Conservation (phyloP, 331 rosid genomes). For the Malus hybrid region DNA sequence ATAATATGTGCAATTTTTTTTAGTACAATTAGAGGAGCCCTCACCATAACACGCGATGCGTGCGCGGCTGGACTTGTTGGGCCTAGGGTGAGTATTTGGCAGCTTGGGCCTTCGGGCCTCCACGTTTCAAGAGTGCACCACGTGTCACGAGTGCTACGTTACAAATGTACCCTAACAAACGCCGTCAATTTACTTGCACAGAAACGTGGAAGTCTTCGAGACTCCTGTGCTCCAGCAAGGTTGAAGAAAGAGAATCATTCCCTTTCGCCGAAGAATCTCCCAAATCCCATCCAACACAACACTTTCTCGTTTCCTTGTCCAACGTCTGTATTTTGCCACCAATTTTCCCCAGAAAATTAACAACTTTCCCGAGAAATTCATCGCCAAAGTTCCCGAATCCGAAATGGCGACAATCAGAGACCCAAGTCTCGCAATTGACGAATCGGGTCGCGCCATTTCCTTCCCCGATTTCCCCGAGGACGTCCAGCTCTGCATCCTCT, state of each 20-base stretch:
- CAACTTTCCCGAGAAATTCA: neutral
- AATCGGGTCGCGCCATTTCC: slow-evolving; percentile 18
- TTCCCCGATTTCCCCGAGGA: slow-evolving; percentile 81
- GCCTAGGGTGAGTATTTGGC: too few relatives aligned
- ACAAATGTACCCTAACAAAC: neutral
- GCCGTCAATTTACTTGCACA: neutral
- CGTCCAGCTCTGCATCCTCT: slow-evolving; percentile 71
- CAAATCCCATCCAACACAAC: neutral
- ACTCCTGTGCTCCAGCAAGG: neutral
- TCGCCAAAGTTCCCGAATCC: neutral
- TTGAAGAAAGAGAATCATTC: slow-evolving; percentile 28
- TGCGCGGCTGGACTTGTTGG: too few relatives aligned
- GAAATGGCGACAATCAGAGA: slow-evolving; percentile 21
- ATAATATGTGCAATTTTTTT: too few relatives aligned
- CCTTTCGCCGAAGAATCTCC: slow-evolving; percentile 19
- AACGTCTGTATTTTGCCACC: neutral
- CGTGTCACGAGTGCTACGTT: neutral
- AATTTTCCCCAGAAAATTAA: neutral
- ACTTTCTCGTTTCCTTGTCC: neutral
- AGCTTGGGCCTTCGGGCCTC: neutral
- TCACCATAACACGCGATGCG: too few relatives aligned
- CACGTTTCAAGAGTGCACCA: too few relatives aligned
- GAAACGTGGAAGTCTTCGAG: neutral
- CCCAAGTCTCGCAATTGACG: neutral
- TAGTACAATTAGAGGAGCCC: too few relatives aligned